Evolutionary conservation across 2,329 filamentous ascomycete genomes (phyloP), one percentile per base, ranked within the genome.

Genomic region (Alternaria sp.): DNA sequence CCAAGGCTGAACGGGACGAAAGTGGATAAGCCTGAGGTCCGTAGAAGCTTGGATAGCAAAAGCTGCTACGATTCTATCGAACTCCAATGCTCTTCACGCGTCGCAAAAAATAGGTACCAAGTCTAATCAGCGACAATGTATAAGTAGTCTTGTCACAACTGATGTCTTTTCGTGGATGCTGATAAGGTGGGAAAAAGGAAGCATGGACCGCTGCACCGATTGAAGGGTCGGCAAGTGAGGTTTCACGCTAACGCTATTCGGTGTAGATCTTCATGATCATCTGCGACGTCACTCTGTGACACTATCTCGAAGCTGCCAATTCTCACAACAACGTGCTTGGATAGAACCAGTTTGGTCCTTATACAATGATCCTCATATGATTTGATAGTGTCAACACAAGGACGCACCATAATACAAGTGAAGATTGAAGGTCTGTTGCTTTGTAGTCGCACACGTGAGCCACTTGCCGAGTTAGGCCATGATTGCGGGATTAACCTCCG

Each of bases 231-330:
- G 40, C 27, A 40, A 36, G 54, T 32, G n/a, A 49, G 27, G 62
- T 62, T 64, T 64, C 51, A 58, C 55, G 62, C 62, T 62, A 62
- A 76, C 75, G n/a, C 16, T 11, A 34, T 48, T 14, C 20, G 28
- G 44, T n/a, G 3, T 51, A 54, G 54, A 30, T 27, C 14, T 8
- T 11, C 41, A n/a, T 30, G 28, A 34, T 32, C 36, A 34, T 5
- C 18, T 25, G 36, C 49, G 54, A 61, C 57, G 52, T 60, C 53
- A 56, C 45, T 48, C 36, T 20, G 30, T 45, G n/a, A 30, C 28
- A 50, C 16, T 45, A 46, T 57, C 48, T 34, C 34, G 11, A 46
- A 16, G 14, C 28, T 49, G 49, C 32, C 32, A 12, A n/a, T 5
- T 54, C 32, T 44, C 51, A 22, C 30, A 38, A 27, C 16, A 44